These are phyloP conservation scores for Ophiocordyceps camponoti-rufipedis DNA, from an alignment of 2,329 filamentous ascomycete species.

Conservation along the genomic window DNA sequence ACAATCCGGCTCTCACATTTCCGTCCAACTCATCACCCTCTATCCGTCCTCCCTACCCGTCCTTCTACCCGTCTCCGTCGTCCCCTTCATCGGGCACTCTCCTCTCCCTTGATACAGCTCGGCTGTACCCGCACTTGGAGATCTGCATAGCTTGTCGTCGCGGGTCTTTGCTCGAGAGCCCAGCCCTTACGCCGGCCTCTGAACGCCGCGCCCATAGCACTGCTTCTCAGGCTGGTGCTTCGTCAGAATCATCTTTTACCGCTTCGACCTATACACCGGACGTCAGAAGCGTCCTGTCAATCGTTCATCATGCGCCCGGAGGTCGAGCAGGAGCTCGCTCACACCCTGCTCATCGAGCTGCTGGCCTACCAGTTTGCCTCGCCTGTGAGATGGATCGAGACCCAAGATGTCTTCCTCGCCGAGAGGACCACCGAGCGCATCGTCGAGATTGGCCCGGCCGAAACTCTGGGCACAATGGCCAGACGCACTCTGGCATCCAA, in stretches of 20 bases:
- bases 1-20: background rate
- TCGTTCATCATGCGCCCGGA: conserved; percentile 70
- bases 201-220: background rate
- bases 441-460: conserved; percentile 90
- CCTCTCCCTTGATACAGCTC: background rate
- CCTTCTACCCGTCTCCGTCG: background rate
- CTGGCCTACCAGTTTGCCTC: conserved; percentile 98
- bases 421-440: conserved; percentile 94
- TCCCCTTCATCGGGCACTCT: background rate
- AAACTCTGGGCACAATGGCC: conserved; percentile 95
- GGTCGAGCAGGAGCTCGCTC: conserved; percentile 96
- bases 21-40: background rate
- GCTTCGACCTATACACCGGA: background rate
- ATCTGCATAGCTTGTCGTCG: background rate
- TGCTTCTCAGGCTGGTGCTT: background rate
- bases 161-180: background rate
- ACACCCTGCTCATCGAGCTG: conserved; percentile 95
- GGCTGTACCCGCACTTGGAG: background rate
- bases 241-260: background rate
- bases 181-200: background rate
- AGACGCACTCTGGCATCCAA: conserved; percentile 89
- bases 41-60: background rate
- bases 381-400: conserved; percentile 98
- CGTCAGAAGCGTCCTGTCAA: background rate
- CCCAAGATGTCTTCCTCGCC: conserved; percentile 96